Evolutionary conservation across 1,284 basidiomycete genomes (phyloP).

Genomic region (Megacollybia platyphylla): DNA sequence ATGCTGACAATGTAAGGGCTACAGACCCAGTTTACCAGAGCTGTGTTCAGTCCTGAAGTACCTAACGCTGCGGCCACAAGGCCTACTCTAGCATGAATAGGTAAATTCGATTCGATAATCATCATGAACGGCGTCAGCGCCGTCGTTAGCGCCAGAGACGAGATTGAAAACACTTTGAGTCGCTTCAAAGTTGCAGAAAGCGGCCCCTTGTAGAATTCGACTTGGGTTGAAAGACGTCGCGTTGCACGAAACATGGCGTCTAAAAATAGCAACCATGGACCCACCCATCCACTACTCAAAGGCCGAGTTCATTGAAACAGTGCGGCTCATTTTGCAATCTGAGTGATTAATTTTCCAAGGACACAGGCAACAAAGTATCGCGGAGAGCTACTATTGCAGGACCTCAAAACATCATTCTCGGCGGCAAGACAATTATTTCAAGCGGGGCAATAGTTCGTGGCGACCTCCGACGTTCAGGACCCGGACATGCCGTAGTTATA

Average conservation of each 20-base stretch:
- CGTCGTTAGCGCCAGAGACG: slow-evolving; percentile 62
- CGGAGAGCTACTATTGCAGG: slow-evolving; percentile 88
- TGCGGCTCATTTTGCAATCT: slow-evolving; percentile 18
- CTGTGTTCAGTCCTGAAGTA: slow-evolving; percentile 63
- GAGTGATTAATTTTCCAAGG: slow-evolving; percentile 29
- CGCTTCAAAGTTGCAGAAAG: slow-evolving; percentile 59
- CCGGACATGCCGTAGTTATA: slow-evolving; percentile 86
- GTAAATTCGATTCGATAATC: slow-evolving; percentile 65
- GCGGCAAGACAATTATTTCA: slow-evolving; percentile 94
- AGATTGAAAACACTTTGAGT: slow-evolving; percentile 75
- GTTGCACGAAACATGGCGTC: no score
- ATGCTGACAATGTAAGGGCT: slow-evolving; percentile 39
- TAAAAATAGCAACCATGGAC: slow-evolving; percentile 29
- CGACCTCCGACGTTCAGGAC: slow-evolving; percentile 73
- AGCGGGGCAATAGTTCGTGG: slow-evolving; percentile 82
- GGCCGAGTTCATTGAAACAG: slow-evolving; percentile 73
- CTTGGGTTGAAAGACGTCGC: slow-evolving; percentile 2
- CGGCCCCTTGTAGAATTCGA: slow-evolving; percentile 40
- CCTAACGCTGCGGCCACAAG: slow-evolving; percentile 60
- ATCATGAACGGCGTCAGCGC: slow-evolving; percentile 72
- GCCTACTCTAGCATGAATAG: slow-evolving; percentile 54
- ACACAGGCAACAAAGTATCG: slow-evolving; percentile 89
- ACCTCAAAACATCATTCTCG: slow-evolving; percentile 93
- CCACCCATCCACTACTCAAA: slow-evolving; percentile 63
- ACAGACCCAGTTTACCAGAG: slow-evolving; percentile 56